Percentiles rank a stretch among this genome's conserved stretches.
Conservation (phyloP, 805 yeast species). For the Sporopachydermia lactativora region DNA sequence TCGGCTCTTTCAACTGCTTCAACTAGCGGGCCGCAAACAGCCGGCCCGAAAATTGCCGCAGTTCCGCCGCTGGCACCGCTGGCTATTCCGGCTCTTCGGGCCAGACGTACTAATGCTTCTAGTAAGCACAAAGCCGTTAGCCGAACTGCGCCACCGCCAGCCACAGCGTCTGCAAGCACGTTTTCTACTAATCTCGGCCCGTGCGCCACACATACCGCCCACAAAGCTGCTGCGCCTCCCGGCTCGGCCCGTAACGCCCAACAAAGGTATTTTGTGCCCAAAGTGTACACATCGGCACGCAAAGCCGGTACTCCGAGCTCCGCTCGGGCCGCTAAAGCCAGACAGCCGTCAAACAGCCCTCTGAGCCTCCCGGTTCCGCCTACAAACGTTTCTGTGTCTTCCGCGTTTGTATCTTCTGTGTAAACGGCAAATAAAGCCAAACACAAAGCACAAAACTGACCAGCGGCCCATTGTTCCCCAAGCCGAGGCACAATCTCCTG, state of each 20-base stretch:
- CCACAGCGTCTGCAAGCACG: background rate
- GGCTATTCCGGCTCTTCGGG: background rate
- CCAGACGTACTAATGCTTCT: background rate
- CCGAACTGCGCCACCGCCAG: background rate
- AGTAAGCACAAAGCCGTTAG: constrained; percentile 1
- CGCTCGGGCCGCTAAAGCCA: background rate
- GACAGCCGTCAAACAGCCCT: constrained; percentile 1
- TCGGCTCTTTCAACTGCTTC: background rate
- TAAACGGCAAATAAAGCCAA: constrained; percentile 5
- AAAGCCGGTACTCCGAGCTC: no score
- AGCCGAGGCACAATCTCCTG: background rate
- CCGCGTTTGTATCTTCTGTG: constrained; percentile 4
- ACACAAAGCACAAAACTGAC: background rate
- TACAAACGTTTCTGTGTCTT: no score
- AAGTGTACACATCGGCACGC: background rate
- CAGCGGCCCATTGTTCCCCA: background rate
- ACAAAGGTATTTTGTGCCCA: background rate
- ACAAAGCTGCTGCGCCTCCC: constrained; percentile 1
- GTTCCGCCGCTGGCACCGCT: background rate
- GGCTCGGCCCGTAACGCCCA: background rate
- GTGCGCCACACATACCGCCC: background rate
- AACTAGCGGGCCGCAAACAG: background rate
- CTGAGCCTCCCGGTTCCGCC: background rate
- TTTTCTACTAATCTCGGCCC: background rate
- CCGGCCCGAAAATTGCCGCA: no score